Conservation (phyloP, 2,329 filamentous ascomycete genomes). For the Acrodontium crateriforme region DNA sequence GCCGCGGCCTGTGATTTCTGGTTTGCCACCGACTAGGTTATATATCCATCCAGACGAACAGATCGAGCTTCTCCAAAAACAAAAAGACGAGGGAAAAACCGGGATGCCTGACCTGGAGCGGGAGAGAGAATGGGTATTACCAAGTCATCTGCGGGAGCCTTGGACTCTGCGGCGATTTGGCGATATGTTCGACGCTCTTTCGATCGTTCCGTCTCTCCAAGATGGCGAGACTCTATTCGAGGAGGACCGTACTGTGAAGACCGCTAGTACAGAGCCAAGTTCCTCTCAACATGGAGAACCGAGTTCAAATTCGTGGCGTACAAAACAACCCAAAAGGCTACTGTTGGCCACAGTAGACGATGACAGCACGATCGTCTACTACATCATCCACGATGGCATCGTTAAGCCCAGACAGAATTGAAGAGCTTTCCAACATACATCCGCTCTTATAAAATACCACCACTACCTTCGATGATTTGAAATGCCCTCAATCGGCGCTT, state of each 20-base stretch:
- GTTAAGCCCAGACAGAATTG: conserved; percentile 76
- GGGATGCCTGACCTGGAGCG: conserved; percentile 16
- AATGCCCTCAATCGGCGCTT: too few relatives aligned
- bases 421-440: too few relatives aligned
- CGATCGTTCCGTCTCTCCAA: conserved; percentile 26
- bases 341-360: conserved; percentile 63
- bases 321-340: conserved; percentile 44
- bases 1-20: conserved; percentile 53
- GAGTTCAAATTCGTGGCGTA: conserved; percentile 29
- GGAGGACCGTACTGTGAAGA: conserved; percentile 10
- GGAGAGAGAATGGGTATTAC: conserved; percentile 63
- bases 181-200: conserved; percentile 49
- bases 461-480: too few relatives aligned
- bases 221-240: conserved; percentile 12
- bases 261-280: conserved; percentile 17
- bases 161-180: conserved; percentile 56
- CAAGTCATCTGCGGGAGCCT: conserved; percentile 58
- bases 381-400: conserved; percentile 73
- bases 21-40: conserved; percentile 56
- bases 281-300: conserved; percentile 3
- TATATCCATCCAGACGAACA: conserved; percentile 78
- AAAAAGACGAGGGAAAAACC: conserved; percentile 24
- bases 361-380: conserved; percentile 75
- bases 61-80: conserved; percentile 51
- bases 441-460: too few relatives aligned